Evolutionary conservation across 768 basidiomycete species (phyloP).

Genomic region (Collybia sordida): DNA sequence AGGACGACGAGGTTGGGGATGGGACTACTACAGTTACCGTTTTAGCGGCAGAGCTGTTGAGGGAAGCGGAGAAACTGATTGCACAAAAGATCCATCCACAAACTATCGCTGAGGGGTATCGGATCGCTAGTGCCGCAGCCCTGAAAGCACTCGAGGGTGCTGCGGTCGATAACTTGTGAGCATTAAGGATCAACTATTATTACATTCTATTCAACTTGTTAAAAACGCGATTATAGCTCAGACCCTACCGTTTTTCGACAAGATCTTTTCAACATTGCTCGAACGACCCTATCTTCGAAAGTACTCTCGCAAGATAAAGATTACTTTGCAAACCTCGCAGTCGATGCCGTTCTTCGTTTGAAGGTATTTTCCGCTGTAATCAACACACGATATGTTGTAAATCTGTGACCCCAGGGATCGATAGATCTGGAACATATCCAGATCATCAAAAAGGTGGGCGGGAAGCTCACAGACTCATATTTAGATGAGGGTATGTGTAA

Average conservation of each 20-base stretch:
- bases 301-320: slow-evolving; percentile 96
- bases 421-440: slow-evolving; percentile 98
- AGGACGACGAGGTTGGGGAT: slow-evolving; percentile 98
- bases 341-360: slow-evolving; percentile 91
- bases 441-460: slow-evolving; percentile 99
- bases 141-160: slow-evolving; percentile 80
- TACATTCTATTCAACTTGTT: neutral
- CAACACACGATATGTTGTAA: neutral
- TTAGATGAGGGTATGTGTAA: slow-evolving; percentile 80
- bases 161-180: slow-evolving; percentile 83
- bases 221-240: slow-evolving; percentile 39
- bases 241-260: slow-evolving; percentile 76
- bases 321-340: slow-evolving; percentile 97
- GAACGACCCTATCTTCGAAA: slow-evolving; percentile 94
- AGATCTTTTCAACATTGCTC: slow-evolving; percentile 95
- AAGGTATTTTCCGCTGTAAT: slow-evolving; percentile 48
- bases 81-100: slow-evolving; percentile 94
- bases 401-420: slow-evolving; percentile 65
- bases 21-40: slow-evolving; percentile 93
- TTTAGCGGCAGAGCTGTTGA: slow-evolving; percentile 83
- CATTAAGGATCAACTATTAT: slow-evolving; percentile 12
- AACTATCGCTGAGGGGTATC: slow-evolving; percentile 95
- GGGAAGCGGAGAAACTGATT: slow-evolving; percentile 96
- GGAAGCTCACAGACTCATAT: slow-evolving; percentile 97
- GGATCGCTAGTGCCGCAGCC: slow-evolving; percentile 86